These are phyloP conservation scores for Nepenthes mirabilis DNA, from an alignment of 148 eudicot species.

Conservation along the genomic window DNA sequence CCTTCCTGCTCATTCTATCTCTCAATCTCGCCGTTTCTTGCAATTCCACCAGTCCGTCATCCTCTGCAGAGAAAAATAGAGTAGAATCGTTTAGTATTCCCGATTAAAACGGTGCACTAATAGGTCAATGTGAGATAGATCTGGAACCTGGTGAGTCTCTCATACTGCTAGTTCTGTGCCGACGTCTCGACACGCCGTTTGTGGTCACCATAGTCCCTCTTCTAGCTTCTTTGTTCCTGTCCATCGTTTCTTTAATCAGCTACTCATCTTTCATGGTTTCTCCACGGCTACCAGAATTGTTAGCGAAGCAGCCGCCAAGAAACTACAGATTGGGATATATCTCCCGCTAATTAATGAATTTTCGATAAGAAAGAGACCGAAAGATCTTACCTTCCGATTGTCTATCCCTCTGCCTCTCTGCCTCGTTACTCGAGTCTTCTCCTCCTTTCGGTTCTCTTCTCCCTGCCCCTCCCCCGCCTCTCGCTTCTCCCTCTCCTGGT, in stretches of 20 bases:
- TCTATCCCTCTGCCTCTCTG: no score
- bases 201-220: constrained; percentile 32
- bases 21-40: constrained; percentile 45
- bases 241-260: constrained; percentile 24
- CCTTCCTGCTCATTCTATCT: constrained; percentile 48
- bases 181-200: constrained; percentile 48
- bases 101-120: neutral
- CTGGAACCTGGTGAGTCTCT: constrained; percentile 73
- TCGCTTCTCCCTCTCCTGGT: no score
- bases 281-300: no score
- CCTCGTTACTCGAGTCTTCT: no score
- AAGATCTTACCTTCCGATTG: no score
- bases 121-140: constrained; percentile 8
- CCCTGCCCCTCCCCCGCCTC: no score
- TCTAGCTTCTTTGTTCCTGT: constrained; percentile 67
- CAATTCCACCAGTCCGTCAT: constrained; percentile 45
- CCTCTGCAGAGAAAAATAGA: constrained; percentile 37
- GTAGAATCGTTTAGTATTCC: no score
- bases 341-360: no score
- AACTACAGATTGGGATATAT: no score
- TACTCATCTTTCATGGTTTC: neutral
- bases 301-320: no score
- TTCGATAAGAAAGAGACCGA: no score
- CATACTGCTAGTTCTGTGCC: constrained; percentile 35
- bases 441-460: no score